Percentiles rank a stretch among this genome's conserved stretches.
phyloP scores from a whole-genome alignment of 2,329 filamentous ascomycete species.

The Xylaria sp. region DNA sequence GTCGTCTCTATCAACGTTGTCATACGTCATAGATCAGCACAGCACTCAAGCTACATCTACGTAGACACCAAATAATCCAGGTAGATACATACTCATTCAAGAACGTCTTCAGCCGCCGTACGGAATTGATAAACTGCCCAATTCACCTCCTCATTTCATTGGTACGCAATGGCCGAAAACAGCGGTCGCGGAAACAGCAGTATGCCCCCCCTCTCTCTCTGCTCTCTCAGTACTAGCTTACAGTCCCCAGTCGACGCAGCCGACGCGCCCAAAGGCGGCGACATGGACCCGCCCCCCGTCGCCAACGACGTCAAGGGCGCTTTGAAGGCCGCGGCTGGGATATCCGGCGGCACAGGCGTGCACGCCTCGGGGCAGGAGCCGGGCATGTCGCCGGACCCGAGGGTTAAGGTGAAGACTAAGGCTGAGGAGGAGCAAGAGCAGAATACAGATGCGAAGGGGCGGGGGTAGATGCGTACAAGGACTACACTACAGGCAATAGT shows the following conservation, averaged over 20 bases:
- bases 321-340: slow-evolving; percentile 49
- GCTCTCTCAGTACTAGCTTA: slow-evolving; percentile 7
- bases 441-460: not conserved
- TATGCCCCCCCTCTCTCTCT: slow-evolving; percentile 45
- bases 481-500: too few relatives aligned
- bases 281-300: slow-evolving; percentile 55
- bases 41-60: not conserved
- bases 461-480: not conserved
- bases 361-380: slow-evolving; percentile 55
- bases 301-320: slow-evolving; percentile 55
- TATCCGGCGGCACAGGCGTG: slow-evolving; percentile 48
- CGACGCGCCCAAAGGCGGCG: slow-evolving; percentile 54
- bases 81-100: not conserved
- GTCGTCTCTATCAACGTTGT: not conserved
- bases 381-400: slow-evolving; percentile 53
- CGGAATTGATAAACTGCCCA: too few relatives aligned
- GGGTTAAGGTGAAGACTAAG: slow-evolving; percentile 59
- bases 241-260: slow-evolving; percentile 54
- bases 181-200: slow-evolving; percentile 61
- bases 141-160: too few relatives aligned
- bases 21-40: not conserved
- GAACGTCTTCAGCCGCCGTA: not conserved
- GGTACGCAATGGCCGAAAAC: slow-evolving; percentile 67
- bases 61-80: not conserved
- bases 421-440: slow-evolving; percentile 6